Conservation (phyloP, 768 basidiomycete species). For the Astraeus odoratus region DNA sequence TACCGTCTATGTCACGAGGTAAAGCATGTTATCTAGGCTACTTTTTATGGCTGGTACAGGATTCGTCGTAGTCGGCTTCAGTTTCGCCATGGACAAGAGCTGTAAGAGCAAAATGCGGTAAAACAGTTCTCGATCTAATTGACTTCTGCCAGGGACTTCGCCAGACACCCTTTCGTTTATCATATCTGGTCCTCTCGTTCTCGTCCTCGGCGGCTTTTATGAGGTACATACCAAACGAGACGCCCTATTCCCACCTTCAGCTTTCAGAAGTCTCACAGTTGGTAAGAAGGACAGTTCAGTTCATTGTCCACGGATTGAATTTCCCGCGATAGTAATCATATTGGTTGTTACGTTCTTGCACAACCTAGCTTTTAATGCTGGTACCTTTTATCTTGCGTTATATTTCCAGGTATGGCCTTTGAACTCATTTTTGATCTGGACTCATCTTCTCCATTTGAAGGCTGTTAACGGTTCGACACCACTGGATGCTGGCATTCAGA, state of each 20-base stretch:
- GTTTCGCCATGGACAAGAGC: slow-evolving; percentile 59
- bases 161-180: slow-evolving; percentile 58
- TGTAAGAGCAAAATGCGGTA: slow-evolving; percentile 41
- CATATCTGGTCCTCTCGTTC: slow-evolving; percentile 44
- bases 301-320: slow-evolving; percentile 6
- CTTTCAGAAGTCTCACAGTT: slow-evolving; percentile 54
- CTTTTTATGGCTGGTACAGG: slow-evolving; percentile 73
- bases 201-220: slow-evolving; percentile 57
- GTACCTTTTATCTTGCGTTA: slow-evolving; percentile 80
- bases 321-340: slow-evolving; percentile 43
- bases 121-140: slow-evolving; percentile 9
- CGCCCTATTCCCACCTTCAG: slow-evolving; percentile 60
- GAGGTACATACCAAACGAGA: slow-evolving; percentile 63
- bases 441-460: slow-evolving; percentile 29
- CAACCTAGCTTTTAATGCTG: slow-evolving; percentile 76
- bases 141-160: slow-evolving; percentile 46
- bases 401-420: slow-evolving; percentile 62
- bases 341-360: slow-evolving; percentile 71
- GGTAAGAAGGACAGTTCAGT: slow-evolving; percentile 34
- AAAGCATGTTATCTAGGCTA: slow-evolving; percentile 36
- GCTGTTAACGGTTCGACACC: slow-evolving; percentile 67
- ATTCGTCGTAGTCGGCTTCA: slow-evolving; percentile 72
- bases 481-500: slow-evolving; percentile 61
- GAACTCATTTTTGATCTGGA: not conserved
- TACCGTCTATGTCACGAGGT: slow-evolving; percentile 12